A percentile compares a stretch with the other conserved stretches of the same genome.
Evolutionary conservation across 2,329 filamentous ascomycete species (phyloP).

Genomic region (Neofusicoccum umdonicola): DNA sequence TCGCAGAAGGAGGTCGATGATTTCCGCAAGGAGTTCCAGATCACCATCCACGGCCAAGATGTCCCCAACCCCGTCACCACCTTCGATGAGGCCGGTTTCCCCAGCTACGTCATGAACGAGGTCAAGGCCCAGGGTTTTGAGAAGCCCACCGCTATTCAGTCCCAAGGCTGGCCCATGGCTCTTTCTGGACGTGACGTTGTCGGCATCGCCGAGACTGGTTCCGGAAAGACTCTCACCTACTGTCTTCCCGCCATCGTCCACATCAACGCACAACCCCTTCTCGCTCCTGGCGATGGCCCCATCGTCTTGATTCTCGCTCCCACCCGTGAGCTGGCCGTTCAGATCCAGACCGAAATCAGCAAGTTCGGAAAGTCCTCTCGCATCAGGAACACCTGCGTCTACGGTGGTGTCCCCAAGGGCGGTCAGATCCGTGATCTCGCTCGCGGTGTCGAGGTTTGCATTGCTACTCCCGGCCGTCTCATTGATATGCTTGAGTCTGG

Average conservation of each 20-base stretch:
- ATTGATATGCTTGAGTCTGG: slow-evolving; percentile 98
- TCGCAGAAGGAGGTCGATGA: slow-evolving; percentile 77
- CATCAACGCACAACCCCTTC: slow-evolving; percentile 97
- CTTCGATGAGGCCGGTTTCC: slow-evolving; percentile 97
- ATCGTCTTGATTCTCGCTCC: slow-evolving; percentile 95
- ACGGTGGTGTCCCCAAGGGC: slow-evolving; percentile 97
- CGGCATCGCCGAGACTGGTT: slow-evolving; percentile 98
- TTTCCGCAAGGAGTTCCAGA: slow-evolving; percentile 82
- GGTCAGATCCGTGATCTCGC: slow-evolving; percentile 93
- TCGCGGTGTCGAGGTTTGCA: slow-evolving; percentile 96
- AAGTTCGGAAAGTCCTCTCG: slow-evolving; percentile 98
- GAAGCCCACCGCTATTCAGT: slow-evolving; percentile 92
- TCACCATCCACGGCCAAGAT: slow-evolving; percentile 74
- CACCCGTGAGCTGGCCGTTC: slow-evolving; percentile 94
- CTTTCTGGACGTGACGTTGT: slow-evolving; percentile 97
- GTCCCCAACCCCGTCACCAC: slow-evolving; percentile 93
- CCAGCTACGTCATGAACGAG: slow-evolving; percentile 94
- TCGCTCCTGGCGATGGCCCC: slow-evolving; percentile 90
- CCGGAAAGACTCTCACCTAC: slow-evolving; percentile 98
- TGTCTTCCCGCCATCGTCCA: slow-evolving; percentile 97
- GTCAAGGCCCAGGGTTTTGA: slow-evolving; percentile 98
- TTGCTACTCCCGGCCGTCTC: slow-evolving; percentile 93
- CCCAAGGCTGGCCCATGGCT: slow-evolving; percentile 98
- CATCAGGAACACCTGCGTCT: slow-evolving; percentile 98
- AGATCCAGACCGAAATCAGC: slow-evolving; percentile 97